Evolutionary conservation across 2,329 filamentous ascomycete genomes (phyloP).

Genomic region (Fusarium devonianum): DNA sequence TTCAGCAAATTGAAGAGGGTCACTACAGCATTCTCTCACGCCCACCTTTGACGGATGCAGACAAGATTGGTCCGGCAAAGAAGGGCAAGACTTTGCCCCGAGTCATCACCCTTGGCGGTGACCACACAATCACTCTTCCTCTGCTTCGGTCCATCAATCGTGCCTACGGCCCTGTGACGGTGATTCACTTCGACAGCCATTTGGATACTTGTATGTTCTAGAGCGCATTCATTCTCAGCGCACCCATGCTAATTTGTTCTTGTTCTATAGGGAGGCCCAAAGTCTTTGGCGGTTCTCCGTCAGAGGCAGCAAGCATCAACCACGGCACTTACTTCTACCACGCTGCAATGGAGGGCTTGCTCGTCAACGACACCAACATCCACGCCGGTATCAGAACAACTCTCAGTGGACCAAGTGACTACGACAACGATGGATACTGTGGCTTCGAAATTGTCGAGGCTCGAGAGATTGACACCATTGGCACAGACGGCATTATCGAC

Average conservation of each 20-base stretch:
- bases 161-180: conserved; percentile 66
- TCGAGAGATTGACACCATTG: conserved; percentile 59
- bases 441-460: conserved; percentile 84
- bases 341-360: conserved; percentile 76
- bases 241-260: not conserved
- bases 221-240: too few relatives aligned
- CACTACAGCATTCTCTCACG: conserved; percentile 79
- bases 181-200: conserved; percentile 70
- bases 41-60: conserved; percentile 71
- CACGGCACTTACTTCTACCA: conserved; percentile 92
- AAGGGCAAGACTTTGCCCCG: conserved; percentile 79
- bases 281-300: conserved; percentile 84
- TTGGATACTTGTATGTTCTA: conserved; percentile 67
- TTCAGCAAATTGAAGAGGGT: conserved; percentile 85
- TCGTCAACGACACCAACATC: conserved; percentile 84
- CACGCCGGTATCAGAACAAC: conserved; percentile 88
- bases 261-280: conserved; percentile 71
- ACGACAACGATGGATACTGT: conserved; percentile 74
- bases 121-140: conserved; percentile 69
- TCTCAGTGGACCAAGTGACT: conserved; percentile 72
- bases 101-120: conserved; percentile 77
- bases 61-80: conserved; percentile 72
- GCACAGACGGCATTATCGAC: conserved; percentile 75
- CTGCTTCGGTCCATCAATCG: conserved; percentile 66
- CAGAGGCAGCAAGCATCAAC: conserved; percentile 78